Evolutionary conservation across 2,329 filamentous ascomycete genomes (phyloP).

Genomic region (Acephala macrosclerotiorum): DNA sequence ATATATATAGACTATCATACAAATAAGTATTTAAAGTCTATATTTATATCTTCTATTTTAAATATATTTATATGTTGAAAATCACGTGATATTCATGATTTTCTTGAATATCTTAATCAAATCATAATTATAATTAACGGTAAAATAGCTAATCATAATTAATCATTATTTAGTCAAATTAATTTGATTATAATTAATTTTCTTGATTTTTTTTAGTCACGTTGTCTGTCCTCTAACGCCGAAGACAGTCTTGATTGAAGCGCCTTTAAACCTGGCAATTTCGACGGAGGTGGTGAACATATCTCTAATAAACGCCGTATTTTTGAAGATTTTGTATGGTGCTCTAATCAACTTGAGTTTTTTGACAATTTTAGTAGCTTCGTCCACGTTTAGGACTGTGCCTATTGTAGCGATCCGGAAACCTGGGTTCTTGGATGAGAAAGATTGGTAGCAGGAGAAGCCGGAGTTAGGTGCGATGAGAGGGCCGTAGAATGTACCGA

Average conservation of each 20-base stretch:
- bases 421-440: conserved; percentile 83
- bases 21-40: too few species aligned
- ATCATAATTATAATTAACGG: too few species aligned
- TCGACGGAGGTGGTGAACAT: conserved; percentile 96
- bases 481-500: conserved; percentile 93
- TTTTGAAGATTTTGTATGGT: conserved; percentile 98
- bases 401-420: conserved; percentile 96
- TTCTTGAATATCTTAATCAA: too few species aligned
- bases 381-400: conserved; percentile 91
- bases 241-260: conserved; percentile 93
- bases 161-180: too few species aligned
- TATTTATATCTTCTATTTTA: too few species aligned
- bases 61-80: too few species aligned
- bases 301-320: conserved; percentile 97
- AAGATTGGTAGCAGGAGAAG: conserved; percentile 91
- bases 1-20: too few species aligned
- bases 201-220: too few species aligned
- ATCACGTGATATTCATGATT: too few species aligned
- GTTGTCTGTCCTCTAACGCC: conserved; percentile 95
- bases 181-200: too few species aligned
- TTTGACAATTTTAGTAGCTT: conserved; percentile 97
- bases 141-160: too few species aligned
- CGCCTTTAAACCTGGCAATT: conserved; percentile 98
- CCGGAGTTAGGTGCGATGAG: conserved; percentile 95
- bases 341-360: conserved; percentile 96